Conservation (phyloP, 208 protist species). For the Trypanosomatidae sp. region DNA sequence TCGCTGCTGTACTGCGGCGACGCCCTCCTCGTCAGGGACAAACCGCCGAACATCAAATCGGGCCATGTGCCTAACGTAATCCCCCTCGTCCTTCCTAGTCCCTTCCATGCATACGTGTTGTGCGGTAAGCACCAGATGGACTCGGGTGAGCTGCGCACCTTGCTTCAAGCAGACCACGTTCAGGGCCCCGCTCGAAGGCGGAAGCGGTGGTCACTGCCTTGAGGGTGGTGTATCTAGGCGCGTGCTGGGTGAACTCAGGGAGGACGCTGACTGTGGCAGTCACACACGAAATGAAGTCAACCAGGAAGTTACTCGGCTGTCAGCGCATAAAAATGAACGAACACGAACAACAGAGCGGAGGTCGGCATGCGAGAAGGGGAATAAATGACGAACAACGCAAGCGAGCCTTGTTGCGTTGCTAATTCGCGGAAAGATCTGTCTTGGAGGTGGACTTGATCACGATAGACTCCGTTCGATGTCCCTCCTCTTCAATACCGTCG, state of each 20-base stretch:
- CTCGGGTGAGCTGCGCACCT: background rate
- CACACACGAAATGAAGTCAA: no score
- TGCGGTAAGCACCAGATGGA: background rate
- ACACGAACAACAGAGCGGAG: background rate
- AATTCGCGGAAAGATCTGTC: slow-evolving; percentile 41
- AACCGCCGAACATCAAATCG: background rate
- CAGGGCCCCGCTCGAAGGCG: background rate
- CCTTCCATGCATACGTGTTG: background rate
- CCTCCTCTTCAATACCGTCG: slow-evolving; percentile 33
- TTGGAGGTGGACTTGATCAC: slow-evolving; percentile 55
- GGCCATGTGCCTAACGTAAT: background rate
- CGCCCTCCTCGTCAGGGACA: background rate
- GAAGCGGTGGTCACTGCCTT: background rate
- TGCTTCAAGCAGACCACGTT: background rate
- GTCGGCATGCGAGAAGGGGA: background rate
- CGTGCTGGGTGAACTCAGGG: no score
- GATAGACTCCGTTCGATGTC: slow-evolving; percentile 38
- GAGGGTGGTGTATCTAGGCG: background rate
- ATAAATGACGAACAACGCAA: background rate
- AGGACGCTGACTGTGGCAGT: no score
- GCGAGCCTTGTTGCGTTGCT: background rate
- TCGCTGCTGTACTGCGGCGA: background rate
- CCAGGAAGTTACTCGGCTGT: background rate
- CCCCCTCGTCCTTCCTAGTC: background rate
- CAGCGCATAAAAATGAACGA: background rate